Base-by-base conservation (phyloP, 768 basidiomycete genomes). In the Suillus spraguei region DNA sequence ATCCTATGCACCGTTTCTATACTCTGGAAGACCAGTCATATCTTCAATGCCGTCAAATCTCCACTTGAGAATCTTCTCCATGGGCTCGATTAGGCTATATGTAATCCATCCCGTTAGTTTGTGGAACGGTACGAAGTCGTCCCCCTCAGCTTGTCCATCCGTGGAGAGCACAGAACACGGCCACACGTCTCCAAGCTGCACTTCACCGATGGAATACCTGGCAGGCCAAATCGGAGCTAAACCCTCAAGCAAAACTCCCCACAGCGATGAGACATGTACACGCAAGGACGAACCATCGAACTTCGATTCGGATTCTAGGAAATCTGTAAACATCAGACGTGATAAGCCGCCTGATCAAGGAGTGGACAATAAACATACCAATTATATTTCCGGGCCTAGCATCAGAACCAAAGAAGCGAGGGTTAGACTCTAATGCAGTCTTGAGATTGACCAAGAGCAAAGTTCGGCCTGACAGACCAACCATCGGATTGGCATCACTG, bases 91-190 rank as follows among this genome's bases (percentile, higher is more conserved):
- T 22, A 99, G 81, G 68, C 89, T 91, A 74, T 97, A 97, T 9
- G 95, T 90, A 62, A 94, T 82, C 97, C 97, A 99, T 65, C 91
- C 90, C 0, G 93, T 94, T 55, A 99, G 82, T 74, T 99, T 99
- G 79, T 98, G 97, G 82, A 99, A 99, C 0, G 95, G 92, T 8
- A 99, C 94, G 36, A 94, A 80, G 60, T 87, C 82, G 60, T 89
- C 89, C 54, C 87, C 89, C 68, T 87, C 86, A 28, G 71, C 59
- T 22, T 69, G 68, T 6, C 62, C 66, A 14, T 60, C 63, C 13
- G 52, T 62, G 53, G 69, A 70, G 65, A 89, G 79, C 0, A 84
- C 83, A 5, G 84, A 77, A 67, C 94, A 96, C 0, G 90, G 90
- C 97, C 97, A 99, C 53, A 95, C 95, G 71, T 99, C 97, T 24